These are phyloP conservation scores for Zygotorulaspora danielsina DNA, from an alignment of 805 yeast species.

Conservation along the genomic window DNA sequence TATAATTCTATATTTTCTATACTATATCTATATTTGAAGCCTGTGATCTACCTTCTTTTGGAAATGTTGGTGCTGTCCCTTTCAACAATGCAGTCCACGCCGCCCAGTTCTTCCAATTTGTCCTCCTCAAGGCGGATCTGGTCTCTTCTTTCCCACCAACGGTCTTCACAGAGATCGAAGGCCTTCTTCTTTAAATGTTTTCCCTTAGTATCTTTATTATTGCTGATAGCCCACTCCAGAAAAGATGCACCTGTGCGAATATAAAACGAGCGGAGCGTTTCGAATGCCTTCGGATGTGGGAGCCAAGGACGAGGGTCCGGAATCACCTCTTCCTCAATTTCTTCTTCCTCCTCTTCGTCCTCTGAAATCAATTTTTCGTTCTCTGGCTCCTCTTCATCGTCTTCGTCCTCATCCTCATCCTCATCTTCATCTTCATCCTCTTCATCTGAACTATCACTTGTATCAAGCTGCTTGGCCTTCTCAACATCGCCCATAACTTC, in stretches of 20 bases:
- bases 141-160: constrained; percentile 99
- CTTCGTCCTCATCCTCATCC: constrained; percentile 63
- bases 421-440: constrained; percentile 67
- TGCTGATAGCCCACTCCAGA: constrained; percentile 89
- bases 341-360: constrained; percentile 41
- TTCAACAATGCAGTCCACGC: constrained; percentile 83
- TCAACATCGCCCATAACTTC: constrained; percentile 65
- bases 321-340: constrained; percentile 58
- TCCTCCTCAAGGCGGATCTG: constrained; percentile 86
- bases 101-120: constrained; percentile 81
- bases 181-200: constrained; percentile 84
- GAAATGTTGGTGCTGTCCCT: constrained; percentile 53
- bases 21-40: not conserved
- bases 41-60: constrained; percentile 42
- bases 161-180: constrained; percentile 83
- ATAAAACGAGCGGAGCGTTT: constrained; percentile 76
- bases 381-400: constrained; percentile 43
- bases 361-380: constrained; percentile 43
- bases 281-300: constrained; percentile 95
- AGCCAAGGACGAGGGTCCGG: constrained; percentile 96
- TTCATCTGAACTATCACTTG: constrained; percentile 56
- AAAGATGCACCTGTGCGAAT: constrained; percentile 81
- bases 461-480: constrained; percentile 48
- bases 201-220: constrained; percentile 80
- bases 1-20: no score